Conservation (phyloP, 345 rosid genomes). For the Trapa bicornis region DNA sequence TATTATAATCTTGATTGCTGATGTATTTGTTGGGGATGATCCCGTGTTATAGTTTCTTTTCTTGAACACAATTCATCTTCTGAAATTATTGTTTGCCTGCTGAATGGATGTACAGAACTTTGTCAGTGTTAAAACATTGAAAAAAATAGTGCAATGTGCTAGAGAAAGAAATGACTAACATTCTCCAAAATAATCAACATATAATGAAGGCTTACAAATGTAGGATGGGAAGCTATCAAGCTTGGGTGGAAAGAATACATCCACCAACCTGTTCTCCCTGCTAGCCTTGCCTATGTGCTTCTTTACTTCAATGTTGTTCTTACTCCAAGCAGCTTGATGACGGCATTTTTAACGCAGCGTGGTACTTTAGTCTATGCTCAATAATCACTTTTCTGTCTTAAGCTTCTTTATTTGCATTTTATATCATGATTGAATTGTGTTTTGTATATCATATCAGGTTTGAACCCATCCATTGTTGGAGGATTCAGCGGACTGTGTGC, state of each 20-base stretch:
- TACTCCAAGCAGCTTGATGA: slow-evolving; percentile 89
- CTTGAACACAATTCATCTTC: neutral
- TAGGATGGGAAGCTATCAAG: slow-evolving; percentile 66
- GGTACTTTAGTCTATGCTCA: slow-evolving; percentile 26
- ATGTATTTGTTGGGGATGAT: neutral
- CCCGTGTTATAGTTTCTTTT: neutral
- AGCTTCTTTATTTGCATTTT: neutral
- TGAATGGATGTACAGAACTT: neutral
- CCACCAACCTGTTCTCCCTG: slow-evolving; percentile 91
- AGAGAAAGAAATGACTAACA: neutral
- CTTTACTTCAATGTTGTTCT: slow-evolving; percentile 83
- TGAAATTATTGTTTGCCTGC: neutral
- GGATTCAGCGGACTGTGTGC: slow-evolving; percentile 92
- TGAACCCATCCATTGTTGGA: slow-evolving; percentile 77
- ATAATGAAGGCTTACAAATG: slow-evolving; percentile 18
- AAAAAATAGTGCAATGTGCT: neutral
- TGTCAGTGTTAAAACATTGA: neutral
- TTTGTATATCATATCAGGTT: slow-evolving; percentile 34
- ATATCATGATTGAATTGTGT: neutral
- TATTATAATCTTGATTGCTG: neutral
- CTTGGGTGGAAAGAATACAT: slow-evolving; percentile 93
- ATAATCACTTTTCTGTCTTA: neutral
- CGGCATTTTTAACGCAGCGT: slow-evolving; percentile 81
- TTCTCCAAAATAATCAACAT: neutral
- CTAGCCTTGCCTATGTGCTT: slow-evolving; percentile 85